Conservation (phyloP, 495 filamentous ascomycete species). For the Neurospora tetrasperma region DNA sequence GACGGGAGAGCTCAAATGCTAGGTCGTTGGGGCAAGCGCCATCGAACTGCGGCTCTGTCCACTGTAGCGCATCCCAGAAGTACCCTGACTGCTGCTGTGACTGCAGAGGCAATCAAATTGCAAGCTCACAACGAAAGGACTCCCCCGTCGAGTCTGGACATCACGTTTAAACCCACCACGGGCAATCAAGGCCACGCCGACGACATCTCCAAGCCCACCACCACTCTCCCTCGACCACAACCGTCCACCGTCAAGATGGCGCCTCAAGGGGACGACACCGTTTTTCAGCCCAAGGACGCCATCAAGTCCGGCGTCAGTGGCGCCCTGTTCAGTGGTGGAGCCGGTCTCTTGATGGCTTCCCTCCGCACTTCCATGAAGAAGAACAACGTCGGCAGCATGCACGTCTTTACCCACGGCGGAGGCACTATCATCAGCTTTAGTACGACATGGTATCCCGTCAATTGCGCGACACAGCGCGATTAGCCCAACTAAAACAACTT, state of each 20-base stretch:
- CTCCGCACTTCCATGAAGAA: conserved; percentile 76
- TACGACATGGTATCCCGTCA: conserved; percentile 13
- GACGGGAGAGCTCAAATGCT: background rate
- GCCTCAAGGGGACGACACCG: conserved; percentile 26
- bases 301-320: conserved; percentile 53
- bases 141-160: background rate
- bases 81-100: background rate
- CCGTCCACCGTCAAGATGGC: conserved; percentile 34
- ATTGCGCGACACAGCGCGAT: background rate
- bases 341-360: conserved; percentile 62
- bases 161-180: conserved; percentile 3
- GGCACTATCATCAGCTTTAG: conserved; percentile 28
- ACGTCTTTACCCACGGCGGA: conserved; percentile 57
- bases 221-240: conserved; percentile 19
- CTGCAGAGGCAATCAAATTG: background rate
- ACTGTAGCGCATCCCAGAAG: background rate
- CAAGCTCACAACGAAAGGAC: background rate
- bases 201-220: conserved; percentile 5
- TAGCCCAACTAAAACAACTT: background rate
- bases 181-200: background rate
- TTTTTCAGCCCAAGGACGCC: conserved; percentile 73
- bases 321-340: conserved; percentile 51
- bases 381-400: conserved; percentile 64
- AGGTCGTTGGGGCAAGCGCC: background rate
- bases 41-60: background rate